Conservation (phyloP, 1,139 yeast species). For the Blastobotrys malaysiensis region DNA sequence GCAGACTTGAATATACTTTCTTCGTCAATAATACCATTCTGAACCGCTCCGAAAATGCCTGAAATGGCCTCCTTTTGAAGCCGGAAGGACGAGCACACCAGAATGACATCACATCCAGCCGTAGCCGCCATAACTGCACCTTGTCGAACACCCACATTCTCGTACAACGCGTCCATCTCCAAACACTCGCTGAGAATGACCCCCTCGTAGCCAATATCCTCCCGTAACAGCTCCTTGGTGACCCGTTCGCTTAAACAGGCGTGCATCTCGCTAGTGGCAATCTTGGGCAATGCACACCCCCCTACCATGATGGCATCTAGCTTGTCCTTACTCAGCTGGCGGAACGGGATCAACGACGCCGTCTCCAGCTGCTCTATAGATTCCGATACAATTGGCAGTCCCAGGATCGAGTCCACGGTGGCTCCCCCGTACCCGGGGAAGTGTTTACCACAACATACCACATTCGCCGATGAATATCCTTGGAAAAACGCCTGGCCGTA, state of each 20-base stretch:
- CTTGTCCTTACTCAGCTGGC: slow-evolving; percentile 44
- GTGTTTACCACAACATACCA: slow-evolving; percentile 56
- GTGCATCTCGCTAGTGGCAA: slow-evolving; percentile 56
- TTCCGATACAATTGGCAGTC: slow-evolving; percentile 56
- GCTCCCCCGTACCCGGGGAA: slow-evolving; percentile 68
- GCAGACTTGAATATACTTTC: slow-evolving; percentile 43
- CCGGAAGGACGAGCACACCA: slow-evolving; percentile 55
- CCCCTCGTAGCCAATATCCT: slow-evolving; percentile 52
- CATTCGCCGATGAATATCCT: slow-evolving; percentile 54
- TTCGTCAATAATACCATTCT: slow-evolving; percentile 48
- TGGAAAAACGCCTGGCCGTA: slow-evolving; percentile 51
- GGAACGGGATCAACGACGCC: slow-evolving; percentile 51
- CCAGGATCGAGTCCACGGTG: slow-evolving; percentile 51
- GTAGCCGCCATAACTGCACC: slow-evolving; percentile 58
- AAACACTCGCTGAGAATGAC: slow-evolving; percentile 60
- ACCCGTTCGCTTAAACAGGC: slow-evolving; percentile 60
- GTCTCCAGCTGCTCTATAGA: slow-evolving; percentile 50
- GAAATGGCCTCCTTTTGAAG: slow-evolving; percentile 57
- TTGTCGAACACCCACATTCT: slow-evolving; percentile 60
- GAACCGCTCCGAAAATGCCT: slow-evolving; percentile 49
- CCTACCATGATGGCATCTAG: slow-evolving; percentile 58
- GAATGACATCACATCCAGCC: slow-evolving; percentile 63
- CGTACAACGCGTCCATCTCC: slow-evolving; percentile 61
- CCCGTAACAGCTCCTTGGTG: slow-evolving; percentile 48
- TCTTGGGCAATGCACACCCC: slow-evolving; percentile 65